Base-by-base conservation (phyloP, 2,329 filamentous ascomycete species). In the Didymella keratinophila region DNA sequence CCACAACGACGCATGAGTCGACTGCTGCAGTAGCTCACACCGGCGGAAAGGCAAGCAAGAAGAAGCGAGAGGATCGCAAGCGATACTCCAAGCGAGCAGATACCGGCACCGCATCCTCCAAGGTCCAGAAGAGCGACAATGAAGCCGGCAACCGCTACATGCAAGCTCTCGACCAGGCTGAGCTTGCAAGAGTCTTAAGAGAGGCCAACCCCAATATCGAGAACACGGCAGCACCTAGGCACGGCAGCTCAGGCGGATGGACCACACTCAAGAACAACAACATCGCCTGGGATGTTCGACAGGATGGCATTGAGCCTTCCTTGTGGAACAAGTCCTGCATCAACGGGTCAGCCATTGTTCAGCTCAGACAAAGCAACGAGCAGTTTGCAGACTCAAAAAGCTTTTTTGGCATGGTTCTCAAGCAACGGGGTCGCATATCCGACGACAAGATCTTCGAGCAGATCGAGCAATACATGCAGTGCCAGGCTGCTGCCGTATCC, bases 201-300 rank as follows among this genome's bases (percentile, higher is more conserved):
- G 23, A 49, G 21, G 41, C 48, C 42, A 68, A 68, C 32, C 53
- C 60, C 14, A 37, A 60, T 32, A 47, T 68, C 10, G 50, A 61
- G 14, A 37, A 45, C 12, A 55, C 54, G 9, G 65, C 63, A 11
- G 47, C 58, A 23, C 48, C 56, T 16, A 41, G 56, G 16, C 32
- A 51, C 28, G 52, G 56, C 20, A 37, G 55, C 11, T 46, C 49
- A 27, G 52, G 32, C n/a, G 61, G 63, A 14, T 69, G 67, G 63
- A 58, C 45, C 3, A 41, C 46, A 3, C 60, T 70, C 18, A 69
- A 69, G 30, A 43, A 43, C 25, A 69, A 71, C 58, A 71, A 71
- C 47, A 58, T 66, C 42, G 60, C 59, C 20, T 37, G 52, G 20
- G 61, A 67, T 44, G 53, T 71, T 27, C 36, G 50, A n/a, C 51